Conservation (phyloP, 768 basidiomycete genomes). For the Coprinopsis marcescibilis region DNA sequence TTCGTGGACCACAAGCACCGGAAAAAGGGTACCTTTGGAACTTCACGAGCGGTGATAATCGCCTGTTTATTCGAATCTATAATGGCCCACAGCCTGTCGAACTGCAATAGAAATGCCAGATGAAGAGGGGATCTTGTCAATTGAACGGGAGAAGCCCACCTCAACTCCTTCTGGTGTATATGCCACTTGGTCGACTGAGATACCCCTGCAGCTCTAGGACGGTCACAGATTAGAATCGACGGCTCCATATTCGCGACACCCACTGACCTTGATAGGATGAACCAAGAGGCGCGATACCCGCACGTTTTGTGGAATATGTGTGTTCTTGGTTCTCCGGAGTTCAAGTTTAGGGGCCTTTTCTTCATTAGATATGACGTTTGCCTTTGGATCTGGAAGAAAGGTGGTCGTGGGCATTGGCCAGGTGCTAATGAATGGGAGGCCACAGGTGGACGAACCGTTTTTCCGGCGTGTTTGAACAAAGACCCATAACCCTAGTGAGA, state of each 20-base stretch:
- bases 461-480: not conserved
- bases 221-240: not conserved
- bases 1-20: too few species aligned
- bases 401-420: not conserved
- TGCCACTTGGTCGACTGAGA: constrained; percentile 46
- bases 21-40: constrained; percentile 41
- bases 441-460: not conserved
- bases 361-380: not conserved
- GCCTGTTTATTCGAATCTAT: constrained; percentile 47
- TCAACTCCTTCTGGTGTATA: constrained; percentile 63
- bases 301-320: constrained; percentile 14
- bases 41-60: constrained; percentile 64
- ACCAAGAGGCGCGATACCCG: constrained; percentile 54
- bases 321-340: not conserved
- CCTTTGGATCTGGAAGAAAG: not conserved
- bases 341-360: not conserved
- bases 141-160: constrained; percentile 31
- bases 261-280: constrained; percentile 43
- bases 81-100: constrained; percentile 70
- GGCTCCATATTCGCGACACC: not conserved
- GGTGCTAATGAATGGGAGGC: not conserved
- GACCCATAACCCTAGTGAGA: not conserved
- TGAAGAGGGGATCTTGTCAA: not conserved
- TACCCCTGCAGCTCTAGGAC: constrained; percentile 72
- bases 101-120: constrained; percentile 30